Base-by-base conservation (phyloP, 768 basidiomycete species). In the Tulasnella sp. region DNA sequence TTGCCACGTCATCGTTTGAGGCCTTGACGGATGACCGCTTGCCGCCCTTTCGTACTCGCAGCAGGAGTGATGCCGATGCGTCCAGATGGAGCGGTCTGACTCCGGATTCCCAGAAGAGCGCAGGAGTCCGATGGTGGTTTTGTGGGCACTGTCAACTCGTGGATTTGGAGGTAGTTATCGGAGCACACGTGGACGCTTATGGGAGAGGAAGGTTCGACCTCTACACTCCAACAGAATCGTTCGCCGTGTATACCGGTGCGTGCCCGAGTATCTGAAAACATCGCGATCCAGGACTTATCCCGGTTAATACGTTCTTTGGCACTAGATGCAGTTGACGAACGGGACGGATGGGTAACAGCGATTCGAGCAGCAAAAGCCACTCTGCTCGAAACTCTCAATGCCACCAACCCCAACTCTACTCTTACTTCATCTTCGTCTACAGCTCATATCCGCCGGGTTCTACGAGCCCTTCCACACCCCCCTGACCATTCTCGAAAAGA, bases 361-460 rank as follows among this genome's bases (percentile, higher is more conserved):
- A 82, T 90, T 48, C 75, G 87, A 32, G 73, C 75, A 54, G 80
- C 87, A 36, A 89, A 88, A 65, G 72, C 77, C 2, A 75, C 82
- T 39, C 71, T 82, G n/a, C 74, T 90, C n/a, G 72, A 76, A 19
- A 79, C 82, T 0, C 72, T 89, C 27, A 84, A 83, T 60, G 68
- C 79, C 55, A 84, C 78, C 31, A 77, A 84, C 63, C 84, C 86
- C 4, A 80, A 89, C 66, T 86, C 86, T 6, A 90, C 87, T 0
- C 73, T 90, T 23, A 86, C 86, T 0, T 83, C 84, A 0, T 88
- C 86, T 0, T 68, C 81, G 1, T 84, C 84, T 0, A 87, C 80
- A 1, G 76, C 81, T 35, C 87, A 90, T 64, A 73, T 90, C 14
- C 77, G 87, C 36, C 78, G 80, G 3, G 78, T 78, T 0, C 68